Base-by-base conservation (phyloP, 305 asterid species). In the Plantago lanceolata region DNA sequence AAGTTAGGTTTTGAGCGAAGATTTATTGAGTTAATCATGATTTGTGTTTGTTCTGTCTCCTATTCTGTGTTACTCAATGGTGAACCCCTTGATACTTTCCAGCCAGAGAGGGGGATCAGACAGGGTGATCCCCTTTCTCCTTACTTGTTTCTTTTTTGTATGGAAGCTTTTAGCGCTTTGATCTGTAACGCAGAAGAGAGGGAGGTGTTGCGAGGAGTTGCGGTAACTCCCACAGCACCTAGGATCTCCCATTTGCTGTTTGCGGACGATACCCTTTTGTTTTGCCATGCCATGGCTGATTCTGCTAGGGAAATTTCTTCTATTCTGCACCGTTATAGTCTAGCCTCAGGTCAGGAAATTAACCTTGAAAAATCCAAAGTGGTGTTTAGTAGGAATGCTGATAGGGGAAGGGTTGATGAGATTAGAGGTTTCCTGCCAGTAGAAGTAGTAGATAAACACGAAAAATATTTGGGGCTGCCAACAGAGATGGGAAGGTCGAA, bases 101-200 rank as follows among this genome's bases (percentile, higher is more conserved):
- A 3, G 12, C 69, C 61, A 0, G 13, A 2, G 11, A 9, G 52
- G 18, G 69, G 61, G 4, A 13, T 65, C 8, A 28, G 53, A 0
- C 61, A 64, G 13, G 69, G 69, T 1, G 59, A 52, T 20, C 61
- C 61, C 7, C 16, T 64, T 1, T 53, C 69, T 0, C 52, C 69
- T 17, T 64, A n/a, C 6, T 15, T 64, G 2, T 64, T 35, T 11
- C 13, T 64, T 2, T 15, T 52, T 12, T 52, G 61, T 15, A 5
- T 21, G 0, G 61, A 64, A 12, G 69, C 8, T 0, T 21, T 54
- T 5, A 57, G 44, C 15, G 19, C 61, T 16, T 14, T 57, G 3
- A 0, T 57, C 2, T 0, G 11, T 2, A 2, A 19, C 5, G 57
- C 59, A 0, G 59, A 54, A n/a, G 18, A 11, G 37, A 26, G 37